A percentile compares a stretch with the other conserved stretches of the same genome.
phyloP scores from a whole-genome alignment of 2,329 filamentous ascomycete species.

The Exophiala sideris region DNA sequence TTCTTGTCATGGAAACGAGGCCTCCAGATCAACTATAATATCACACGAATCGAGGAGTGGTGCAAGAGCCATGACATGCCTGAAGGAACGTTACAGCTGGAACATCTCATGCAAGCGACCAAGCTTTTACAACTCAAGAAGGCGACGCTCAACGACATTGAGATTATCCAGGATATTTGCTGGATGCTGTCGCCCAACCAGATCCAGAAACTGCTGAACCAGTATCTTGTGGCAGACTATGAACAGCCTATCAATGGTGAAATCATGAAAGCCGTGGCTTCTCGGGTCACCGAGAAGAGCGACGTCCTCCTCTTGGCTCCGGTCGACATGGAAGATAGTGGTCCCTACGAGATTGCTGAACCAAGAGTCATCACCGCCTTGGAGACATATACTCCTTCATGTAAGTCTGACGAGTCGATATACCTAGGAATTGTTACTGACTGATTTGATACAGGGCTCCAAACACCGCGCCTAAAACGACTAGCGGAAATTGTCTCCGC shows the following conservation, averaged over 20 bases:
- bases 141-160: slow-evolving; percentile 96
- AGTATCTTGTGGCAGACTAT: slow-evolving; percentile 97
- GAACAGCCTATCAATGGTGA: slow-evolving; percentile 99
- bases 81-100: slow-evolving; percentile 91
- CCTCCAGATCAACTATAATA: slow-evolving; percentile 99
- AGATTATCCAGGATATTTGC: slow-evolving; percentile 99
- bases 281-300: slow-evolving; percentile 95
- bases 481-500: slow-evolving; percentile 97
- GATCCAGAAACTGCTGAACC: slow-evolving; percentile 97
- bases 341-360: slow-evolving; percentile 97
- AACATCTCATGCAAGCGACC: slow-evolving; percentile 97
- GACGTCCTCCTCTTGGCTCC: slow-evolving; percentile 90
- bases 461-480: slow-evolving; percentile 91
- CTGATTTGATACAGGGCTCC: slow-evolving; percentile 63
- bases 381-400: slow-evolving; percentile 97
- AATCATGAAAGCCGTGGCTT: slow-evolving; percentile 99
- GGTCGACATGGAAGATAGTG: slow-evolving; percentile 98
- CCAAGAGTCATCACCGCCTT: slow-evolving; percentile 91
- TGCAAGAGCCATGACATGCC: slow-evolving; percentile 99
- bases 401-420: slow-evolving; percentile 54
- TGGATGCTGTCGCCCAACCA: slow-evolving; percentile 95
- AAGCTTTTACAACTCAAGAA: slow-evolving; percentile 99
- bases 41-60: slow-evolving; percentile 98
- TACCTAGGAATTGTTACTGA: slow-evolving; percentile 28
- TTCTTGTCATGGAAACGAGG: slow-evolving; percentile 99